Evolutionary conservation across 2,329 filamentous ascomycete species (phyloP).

Genomic region (Sclerotinia nivalis): DNA sequence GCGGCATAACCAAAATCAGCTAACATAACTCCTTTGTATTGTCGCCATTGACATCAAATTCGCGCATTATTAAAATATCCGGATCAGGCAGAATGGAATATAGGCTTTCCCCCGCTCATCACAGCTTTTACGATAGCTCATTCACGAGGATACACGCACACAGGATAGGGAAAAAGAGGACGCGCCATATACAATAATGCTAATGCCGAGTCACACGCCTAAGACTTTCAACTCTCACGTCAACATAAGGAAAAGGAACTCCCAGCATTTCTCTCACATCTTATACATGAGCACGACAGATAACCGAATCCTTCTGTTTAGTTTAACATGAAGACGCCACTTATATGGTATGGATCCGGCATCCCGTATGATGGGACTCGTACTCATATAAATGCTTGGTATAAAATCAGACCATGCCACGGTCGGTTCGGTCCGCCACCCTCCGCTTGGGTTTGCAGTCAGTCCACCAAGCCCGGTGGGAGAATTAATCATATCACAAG

Average conservation of each 20-base stretch:
- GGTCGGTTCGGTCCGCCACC: conserved; percentile 18
- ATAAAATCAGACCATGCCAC: neutral
- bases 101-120: neutral
- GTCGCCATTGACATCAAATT: neutral
- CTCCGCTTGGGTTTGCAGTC: neutral
- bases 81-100: conserved; percentile 10
- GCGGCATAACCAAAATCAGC: neutral
- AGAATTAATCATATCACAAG: neutral
- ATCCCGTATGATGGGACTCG: neutral
- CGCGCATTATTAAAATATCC: neutral
- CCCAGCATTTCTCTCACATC: neutral
- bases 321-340: neutral
- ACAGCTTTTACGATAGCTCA: neutral
- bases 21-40: neutral
- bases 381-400: neutral
- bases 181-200: neutral
- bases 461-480: neutral
- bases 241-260: neutral
- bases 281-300: neutral
- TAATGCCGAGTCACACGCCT: neutral
- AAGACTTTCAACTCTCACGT: no score
- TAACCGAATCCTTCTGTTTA: neutral
- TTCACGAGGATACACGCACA: neutral
- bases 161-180: neutral
- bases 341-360: neutral